These are phyloP conservation scores for Saccharomyces eubayanus DNA, from an alignment of 805 yeast genomes.

Conservation along the genomic window DNA sequence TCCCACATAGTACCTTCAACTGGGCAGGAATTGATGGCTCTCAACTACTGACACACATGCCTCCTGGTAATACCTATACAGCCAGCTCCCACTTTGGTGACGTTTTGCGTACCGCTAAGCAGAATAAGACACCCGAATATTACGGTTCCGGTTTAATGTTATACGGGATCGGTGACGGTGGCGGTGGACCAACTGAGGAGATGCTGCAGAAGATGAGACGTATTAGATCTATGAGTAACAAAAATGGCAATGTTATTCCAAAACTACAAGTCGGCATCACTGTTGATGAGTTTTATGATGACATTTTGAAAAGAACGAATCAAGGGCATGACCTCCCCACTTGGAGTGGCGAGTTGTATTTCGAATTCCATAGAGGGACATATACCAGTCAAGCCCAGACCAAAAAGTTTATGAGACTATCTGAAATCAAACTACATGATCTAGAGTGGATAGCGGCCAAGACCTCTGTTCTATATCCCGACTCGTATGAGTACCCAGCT, in stretches of 20 bases:
- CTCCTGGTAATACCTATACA: conserved; percentile 93
- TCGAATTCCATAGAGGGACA: conserved; percentile 95
- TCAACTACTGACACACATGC: conserved; percentile 93
- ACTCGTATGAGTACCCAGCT: conserved; percentile 62
- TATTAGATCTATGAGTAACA: conserved; percentile 78
- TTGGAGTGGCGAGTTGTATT: conserved; percentile 90
- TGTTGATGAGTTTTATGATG: conserved; percentile 73
- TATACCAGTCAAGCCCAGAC: conserved; percentile 89
- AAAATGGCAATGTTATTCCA: conserved; percentile 66
- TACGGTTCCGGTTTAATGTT: conserved; percentile 74
- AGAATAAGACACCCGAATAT: conserved; percentile 76
- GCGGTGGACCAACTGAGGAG: conserved; percentile 94
- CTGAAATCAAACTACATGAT: conserved; percentile 75
- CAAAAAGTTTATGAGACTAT: conserved; percentile 67
- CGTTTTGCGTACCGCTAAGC: conserved; percentile 66
- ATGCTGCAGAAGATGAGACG: conserved; percentile 90
- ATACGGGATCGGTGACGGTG: conserved; percentile 96
- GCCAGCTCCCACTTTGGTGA: conserved; percentile 92
- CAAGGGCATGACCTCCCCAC: conserved; percentile 64
- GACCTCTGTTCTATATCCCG: conserved; percentile 45
- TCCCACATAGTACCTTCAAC: conserved; percentile 85
- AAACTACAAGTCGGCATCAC: conserved; percentile 63
- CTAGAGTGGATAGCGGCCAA: conserved; percentile 75
- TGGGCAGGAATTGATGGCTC: conserved; percentile 95
- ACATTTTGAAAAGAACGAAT: conserved; percentile 51